Conservation (phyloP, 2,329 filamentous ascomycete genomes). For the Venturia nashicola region DNA sequence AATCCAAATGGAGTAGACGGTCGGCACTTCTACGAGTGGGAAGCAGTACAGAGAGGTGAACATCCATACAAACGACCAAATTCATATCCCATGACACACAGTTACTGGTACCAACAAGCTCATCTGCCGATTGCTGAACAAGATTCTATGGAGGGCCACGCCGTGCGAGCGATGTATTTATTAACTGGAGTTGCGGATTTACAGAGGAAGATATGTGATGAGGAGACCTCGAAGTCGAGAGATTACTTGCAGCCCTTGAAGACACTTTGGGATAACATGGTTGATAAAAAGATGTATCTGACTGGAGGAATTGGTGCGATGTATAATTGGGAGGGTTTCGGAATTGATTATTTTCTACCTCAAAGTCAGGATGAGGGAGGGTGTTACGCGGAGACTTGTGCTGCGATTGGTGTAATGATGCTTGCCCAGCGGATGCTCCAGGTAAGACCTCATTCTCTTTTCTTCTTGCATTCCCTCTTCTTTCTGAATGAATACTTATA, state of each 20-base stretch:
- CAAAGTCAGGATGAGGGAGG: slow-evolving; percentile 48
- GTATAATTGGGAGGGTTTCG: slow-evolving; percentile 49
- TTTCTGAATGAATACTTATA: slow-evolving; percentile 10
- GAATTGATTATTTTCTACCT: slow-evolving; percentile 45
- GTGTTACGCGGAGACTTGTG: slow-evolving; percentile 51
- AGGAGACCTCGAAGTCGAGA: slow-evolving; percentile 13
- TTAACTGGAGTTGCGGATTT: slow-evolving; percentile 47
- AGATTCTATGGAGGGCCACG: slow-evolving; percentile 43
- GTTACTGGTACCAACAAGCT: slow-evolving; percentile 43
- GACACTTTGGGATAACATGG: slow-evolving; percentile 48
- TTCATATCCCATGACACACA: slow-evolving; percentile 31
- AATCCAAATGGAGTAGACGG: slow-evolving; percentile 38
- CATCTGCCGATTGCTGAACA: slow-evolving; percentile 44
- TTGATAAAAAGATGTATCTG: slow-evolving; percentile 48
- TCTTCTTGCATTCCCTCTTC: not conserved
- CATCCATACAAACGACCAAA: slow-evolving; percentile 34
- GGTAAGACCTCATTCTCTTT: slow-evolving; percentile 15
- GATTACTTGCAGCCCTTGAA: slow-evolving; percentile 29
- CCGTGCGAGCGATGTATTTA: slow-evolving; percentile 49
- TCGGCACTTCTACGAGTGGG: slow-evolving; percentile 42
- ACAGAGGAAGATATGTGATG: slow-evolving; percentile 23
- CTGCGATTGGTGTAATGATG: slow-evolving; percentile 49
- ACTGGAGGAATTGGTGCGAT: slow-evolving; percentile 49
- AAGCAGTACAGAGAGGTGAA: slow-evolving; percentile 40
- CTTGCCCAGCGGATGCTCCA: slow-evolving; percentile 44